Conservation (phyloP, 2,329 filamentous ascomycete genomes). For the Fusarium multiceps region DNA sequence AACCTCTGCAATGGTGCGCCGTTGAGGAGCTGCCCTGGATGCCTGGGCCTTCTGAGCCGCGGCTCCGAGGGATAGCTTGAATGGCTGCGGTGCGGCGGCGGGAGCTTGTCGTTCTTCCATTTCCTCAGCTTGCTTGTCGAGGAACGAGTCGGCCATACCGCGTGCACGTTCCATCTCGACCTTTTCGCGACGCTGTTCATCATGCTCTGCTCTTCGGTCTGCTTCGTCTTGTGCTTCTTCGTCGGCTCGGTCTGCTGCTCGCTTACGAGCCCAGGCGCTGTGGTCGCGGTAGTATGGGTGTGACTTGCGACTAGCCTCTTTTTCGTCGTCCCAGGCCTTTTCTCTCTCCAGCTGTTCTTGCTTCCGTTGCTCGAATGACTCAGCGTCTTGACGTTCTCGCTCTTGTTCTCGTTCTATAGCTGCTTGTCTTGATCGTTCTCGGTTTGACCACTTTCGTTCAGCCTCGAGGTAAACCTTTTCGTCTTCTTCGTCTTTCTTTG, state of each 20-base stretch:
- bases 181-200: constrained; percentile 75
- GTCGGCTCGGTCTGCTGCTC: constrained; percentile 75
- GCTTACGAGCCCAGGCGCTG: constrained; percentile 84
- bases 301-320: constrained; percentile 76
- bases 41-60: constrained; percentile 79
- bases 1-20: constrained; percentile 90
- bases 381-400: constrained; percentile 80
- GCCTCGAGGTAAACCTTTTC: constrained; percentile 87
- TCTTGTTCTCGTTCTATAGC: constrained; percentile 87
- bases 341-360: constrained; percentile 73
- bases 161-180: constrained; percentile 81
- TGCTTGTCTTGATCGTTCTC: constrained; percentile 84
- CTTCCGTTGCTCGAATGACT: constrained; percentile 72
- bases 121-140: constrained; percentile 84
- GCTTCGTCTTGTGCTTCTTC: constrained; percentile 84
- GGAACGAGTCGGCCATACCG: constrained; percentile 90
- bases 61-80: constrained; percentile 93
- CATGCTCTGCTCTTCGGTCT: constrained; percentile 82
- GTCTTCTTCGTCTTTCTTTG: constrained; percentile 78
- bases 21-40: constrained; percentile 65
- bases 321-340: constrained; percentile 89
- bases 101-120: constrained; percentile 64
- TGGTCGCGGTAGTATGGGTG: constrained; percentile 91
- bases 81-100: constrained; percentile 73
- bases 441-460: constrained; percentile 89